Evolutionary conservation across 441 rosid species (phyloP).

Genomic region (Viola pubescens): DNA sequence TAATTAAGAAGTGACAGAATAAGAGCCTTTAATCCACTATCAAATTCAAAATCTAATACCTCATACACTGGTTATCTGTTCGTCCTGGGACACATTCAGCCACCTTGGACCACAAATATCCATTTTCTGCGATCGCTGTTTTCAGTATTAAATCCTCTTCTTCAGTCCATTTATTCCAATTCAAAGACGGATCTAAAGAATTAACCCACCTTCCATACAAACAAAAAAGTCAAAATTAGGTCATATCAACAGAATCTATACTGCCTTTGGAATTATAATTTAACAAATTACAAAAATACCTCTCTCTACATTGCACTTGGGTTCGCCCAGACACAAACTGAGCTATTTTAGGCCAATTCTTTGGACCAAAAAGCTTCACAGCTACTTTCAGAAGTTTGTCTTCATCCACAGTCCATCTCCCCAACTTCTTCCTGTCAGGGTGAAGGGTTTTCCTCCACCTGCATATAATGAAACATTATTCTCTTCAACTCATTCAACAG

Average conservation of each 20-base stretch:
- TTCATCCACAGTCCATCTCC: constrained; percentile 67
- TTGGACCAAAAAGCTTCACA: constrained; percentile 68
- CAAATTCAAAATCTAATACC: constrained; percentile 32
- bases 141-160: constrained; percentile 70
- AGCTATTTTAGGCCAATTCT: constrained; percentile 72
- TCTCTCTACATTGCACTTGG: constrained; percentile 71
- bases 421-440: constrained; percentile 43
- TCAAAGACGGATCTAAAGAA: constrained; percentile 66
- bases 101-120: constrained; percentile 71
- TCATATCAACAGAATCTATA: constrained; percentile 8
- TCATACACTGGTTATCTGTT: constrained; percentile 74
- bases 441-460: constrained; percentile 79
- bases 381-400: constrained; percentile 72
- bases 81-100: constrained; percentile 57
- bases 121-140: constrained; percentile 51
- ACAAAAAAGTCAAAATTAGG: constrained; percentile 12
- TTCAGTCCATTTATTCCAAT: constrained; percentile 53
- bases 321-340: constrained; percentile 77
- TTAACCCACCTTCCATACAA: constrained; percentile 61
- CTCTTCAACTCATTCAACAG: not conserved
- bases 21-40: constrained; percentile 1
- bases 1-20: not conserved
- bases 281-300: constrained; percentile 25
- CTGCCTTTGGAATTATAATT: constrained; percentile 2
- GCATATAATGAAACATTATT: constrained; percentile 12